Conservation (phyloP, 2,329 filamentous ascomycete genomes). For the Penicillium expansum region DNA sequence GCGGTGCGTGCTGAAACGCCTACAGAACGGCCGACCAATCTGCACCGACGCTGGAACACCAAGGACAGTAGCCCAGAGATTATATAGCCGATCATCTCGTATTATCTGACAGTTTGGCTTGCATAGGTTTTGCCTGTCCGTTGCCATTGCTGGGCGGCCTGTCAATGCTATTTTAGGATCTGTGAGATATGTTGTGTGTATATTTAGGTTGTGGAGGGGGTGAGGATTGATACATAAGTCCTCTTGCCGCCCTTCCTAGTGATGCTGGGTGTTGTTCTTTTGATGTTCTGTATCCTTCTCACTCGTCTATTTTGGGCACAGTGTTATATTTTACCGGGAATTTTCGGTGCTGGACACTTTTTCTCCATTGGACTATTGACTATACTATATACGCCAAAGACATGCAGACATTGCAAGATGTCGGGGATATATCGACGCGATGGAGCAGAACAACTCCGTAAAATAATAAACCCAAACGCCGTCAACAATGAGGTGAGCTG, state of each 20-base stretch:
- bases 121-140: background rate
- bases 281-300: accelerated
- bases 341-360: background rate
- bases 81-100: background rate
- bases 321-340: background rate
- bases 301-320: background rate
- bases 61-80: background rate
- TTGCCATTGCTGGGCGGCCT: background rate
- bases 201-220: background rate
- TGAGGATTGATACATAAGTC: background rate
- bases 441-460: background rate
- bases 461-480: conserved; percentile 2
- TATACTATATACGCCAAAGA: conserved; percentile 1
- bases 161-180: conserved; percentile 6
- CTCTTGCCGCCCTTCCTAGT: background rate
- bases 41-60: background rate
- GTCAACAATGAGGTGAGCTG: conserved; percentile 3
- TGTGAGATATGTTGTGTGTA: background rate
- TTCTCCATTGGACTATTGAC: background rate
- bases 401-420: conserved; percentile 9
- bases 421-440: conserved; percentile 2
- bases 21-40: conserved; percentile 10
- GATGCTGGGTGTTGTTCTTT: no score
- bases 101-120: background rate
- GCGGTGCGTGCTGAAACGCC: conserved; percentile 22